Base-by-base conservation (phyloP, 1,284 basidiomycete species). In the Cryptococcus depauperatus region DNA sequence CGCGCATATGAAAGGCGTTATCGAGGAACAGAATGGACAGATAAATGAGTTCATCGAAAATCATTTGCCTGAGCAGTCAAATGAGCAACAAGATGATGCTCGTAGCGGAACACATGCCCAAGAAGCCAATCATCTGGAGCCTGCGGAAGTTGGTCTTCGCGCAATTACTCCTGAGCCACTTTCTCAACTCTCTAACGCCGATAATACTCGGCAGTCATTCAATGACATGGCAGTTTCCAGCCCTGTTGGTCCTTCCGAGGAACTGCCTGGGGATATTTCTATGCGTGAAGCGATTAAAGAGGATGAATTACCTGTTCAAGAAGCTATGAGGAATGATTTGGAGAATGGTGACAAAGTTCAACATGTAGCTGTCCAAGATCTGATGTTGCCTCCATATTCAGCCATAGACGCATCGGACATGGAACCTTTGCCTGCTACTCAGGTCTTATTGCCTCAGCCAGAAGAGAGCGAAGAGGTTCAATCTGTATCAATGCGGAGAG, bases 271-370 rank as follows among this genome's bases (percentile, higher is more conserved):
- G 2, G 49, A 50, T 16, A 44, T 51, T 22, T 48, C 54, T 9
- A 29, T 59, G 18, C 35, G 46, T 23, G 48, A 53, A 23, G 52
- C 51, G 3, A 56, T 56, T 22, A 46, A 47, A 5, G 57, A 59
- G 28, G 57, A 55, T 8, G 54, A 45, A 1, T 32, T 32, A 14
- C 41, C 41, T 10, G 47, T 46, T 22, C 32, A 35, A 21, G 46
- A 44, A 27, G 34, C 51, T 21, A 35, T 22, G 21, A 25, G 34
- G n/a, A 7, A 25, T 21, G 35, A 19, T 6, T 28, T 21, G 7
- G 29, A 39, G 3, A 16, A 5, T 18, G 13, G 21, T 9, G 4
- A 5, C 11, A 25, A 28, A 27, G 35, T 11, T 16, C 30, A 27
- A 8, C 29, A 16, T n/a, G 4, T 23, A 19, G 44, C 47, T 23